Evolutionary conservation across 306 rosid genomes (phyloP), one percentile per base, ranked within the genome.

Genomic region (Senna tora): DNA sequence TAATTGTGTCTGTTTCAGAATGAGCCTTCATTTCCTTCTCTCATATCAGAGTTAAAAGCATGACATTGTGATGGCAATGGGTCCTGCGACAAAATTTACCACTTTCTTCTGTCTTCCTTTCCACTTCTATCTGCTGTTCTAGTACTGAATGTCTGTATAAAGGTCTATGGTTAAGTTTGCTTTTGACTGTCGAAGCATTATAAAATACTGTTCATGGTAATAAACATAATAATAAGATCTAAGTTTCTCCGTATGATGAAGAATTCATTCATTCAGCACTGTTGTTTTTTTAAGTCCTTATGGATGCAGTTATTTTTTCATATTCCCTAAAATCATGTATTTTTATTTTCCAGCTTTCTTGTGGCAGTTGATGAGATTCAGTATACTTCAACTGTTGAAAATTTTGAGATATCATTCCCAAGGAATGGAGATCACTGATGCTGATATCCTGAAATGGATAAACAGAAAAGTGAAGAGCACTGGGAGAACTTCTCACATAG

Each of bases 331-430:
- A 45, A 16, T 64, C 13, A 17, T 72, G 10, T 72, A 22, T 53
- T 77, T 62, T 39, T 43, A 33, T 79, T 72, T 84, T 74, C 6
- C 92, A 91, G 99, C 99, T 71, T 89, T 91, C 63, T 53, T 95
- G 65, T 95, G 97, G 99, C 99, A 95, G 80, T 83, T 91, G 86
- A 91, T 91, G 97, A 87, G 96, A 65, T 87, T 79, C 83, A 88
- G 87, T 66, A 88, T 95, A 81, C 99, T 95, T 77, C 96, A 91
- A 84, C 88, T 91, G 63, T 75, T 95, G 74, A 91, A 77, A 78
- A 91, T 85, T 74, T 85, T 95, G 86, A 87, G 96, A 85, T 81
- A 90, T 61, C 92, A 82, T 78, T 95, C 99, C 14, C 96, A 80
- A 68, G 96, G 90, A 75, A 95, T 83, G 95, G 99, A 91, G 76